Evolutionary conservation across 495 filamentous ascomycete species (phyloP).

Genomic region (Aspergillus mulundensis): DNA sequence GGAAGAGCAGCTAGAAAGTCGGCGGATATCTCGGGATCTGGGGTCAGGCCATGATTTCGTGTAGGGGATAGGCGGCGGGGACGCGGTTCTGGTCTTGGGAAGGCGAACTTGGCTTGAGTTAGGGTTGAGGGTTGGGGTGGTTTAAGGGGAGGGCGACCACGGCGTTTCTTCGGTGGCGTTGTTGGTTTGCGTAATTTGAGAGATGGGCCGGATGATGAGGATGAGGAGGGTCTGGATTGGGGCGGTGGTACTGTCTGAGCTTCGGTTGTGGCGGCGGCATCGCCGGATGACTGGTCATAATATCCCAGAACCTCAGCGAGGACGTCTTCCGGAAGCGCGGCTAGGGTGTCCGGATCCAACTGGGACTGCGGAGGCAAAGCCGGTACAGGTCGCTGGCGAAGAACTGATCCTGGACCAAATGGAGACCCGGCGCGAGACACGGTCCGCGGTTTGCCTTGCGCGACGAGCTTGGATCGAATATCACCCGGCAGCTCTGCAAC

Average conservation of each 20-base stretch:
- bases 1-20: constrained; percentile 79
- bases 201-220: constrained; percentile 25
- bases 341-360: constrained; percentile 68
- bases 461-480: constrained; percentile 68
- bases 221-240: constrained; percentile 25
- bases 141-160: constrained; percentile 42
- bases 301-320: constrained; percentile 72
- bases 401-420: constrained; percentile 14
- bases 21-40: constrained; percentile 44
- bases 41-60: background rate
- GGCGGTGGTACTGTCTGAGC: constrained; percentile 39
- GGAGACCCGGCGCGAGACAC: constrained; percentile 25
- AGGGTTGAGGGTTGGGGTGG: constrained; percentile 39
- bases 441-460: constrained; percentile 39
- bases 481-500: constrained; percentile 74
- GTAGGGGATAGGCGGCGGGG: background rate
- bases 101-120: constrained; percentile 63
- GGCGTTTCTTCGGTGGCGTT: constrained; percentile 57
- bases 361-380: constrained; percentile 51
- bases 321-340: constrained; percentile 77
- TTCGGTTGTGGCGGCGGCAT: constrained; percentile 22
- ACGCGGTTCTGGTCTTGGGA: constrained; percentile 23
- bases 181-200: constrained; percentile 44
- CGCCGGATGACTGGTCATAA: constrained; percentile 41
- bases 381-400: constrained; percentile 15